A percentile compares a stretch with the other conserved stretches of the same genome.
phyloP scores from a whole-genome alignment of 2,329 filamentous ascomycete genomes.

The Parascedosporium putredinis region DNA sequence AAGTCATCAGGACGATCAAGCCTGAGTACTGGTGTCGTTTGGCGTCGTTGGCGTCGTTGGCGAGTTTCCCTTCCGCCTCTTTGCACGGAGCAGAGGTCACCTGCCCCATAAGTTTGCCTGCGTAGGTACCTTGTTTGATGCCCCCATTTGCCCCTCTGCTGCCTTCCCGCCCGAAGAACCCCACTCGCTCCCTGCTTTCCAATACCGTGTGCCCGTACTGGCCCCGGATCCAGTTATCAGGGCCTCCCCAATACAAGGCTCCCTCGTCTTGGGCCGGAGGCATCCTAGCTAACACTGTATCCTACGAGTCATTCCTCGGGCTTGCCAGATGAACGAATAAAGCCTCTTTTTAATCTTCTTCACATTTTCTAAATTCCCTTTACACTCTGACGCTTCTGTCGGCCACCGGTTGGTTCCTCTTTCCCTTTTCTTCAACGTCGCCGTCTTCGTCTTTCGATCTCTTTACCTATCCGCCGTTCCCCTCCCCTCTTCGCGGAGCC shows the following conservation, averaged over 20 bases:
- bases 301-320: neutral
- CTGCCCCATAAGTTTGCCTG: neutral
- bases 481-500: neutral
- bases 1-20: neutral
- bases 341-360: neutral
- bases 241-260: neutral
- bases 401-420: conserved; percentile 7
- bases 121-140: neutral
- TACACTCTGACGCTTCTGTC: too few relatives aligned
- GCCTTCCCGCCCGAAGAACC: neutral
- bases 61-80: neutral
- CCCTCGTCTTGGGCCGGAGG: neutral
- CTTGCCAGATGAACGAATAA: neutral
- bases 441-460: neutral
- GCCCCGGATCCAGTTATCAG: conserved; percentile 1
- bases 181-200: neutral
- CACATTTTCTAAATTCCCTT: neutral
- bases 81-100: neutral
- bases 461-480: too few relatives aligned
- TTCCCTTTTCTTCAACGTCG: neutral
- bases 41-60: too few relatives aligned
- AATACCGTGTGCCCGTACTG: too few relatives aligned
- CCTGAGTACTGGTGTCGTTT: too few relatives aligned
- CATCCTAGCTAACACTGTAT: conserved; percentile 1
- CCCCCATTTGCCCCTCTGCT: neutral